Conservation (phyloP, 768 basidiomycete species). For the Auriscalpium vulgare region DNA sequence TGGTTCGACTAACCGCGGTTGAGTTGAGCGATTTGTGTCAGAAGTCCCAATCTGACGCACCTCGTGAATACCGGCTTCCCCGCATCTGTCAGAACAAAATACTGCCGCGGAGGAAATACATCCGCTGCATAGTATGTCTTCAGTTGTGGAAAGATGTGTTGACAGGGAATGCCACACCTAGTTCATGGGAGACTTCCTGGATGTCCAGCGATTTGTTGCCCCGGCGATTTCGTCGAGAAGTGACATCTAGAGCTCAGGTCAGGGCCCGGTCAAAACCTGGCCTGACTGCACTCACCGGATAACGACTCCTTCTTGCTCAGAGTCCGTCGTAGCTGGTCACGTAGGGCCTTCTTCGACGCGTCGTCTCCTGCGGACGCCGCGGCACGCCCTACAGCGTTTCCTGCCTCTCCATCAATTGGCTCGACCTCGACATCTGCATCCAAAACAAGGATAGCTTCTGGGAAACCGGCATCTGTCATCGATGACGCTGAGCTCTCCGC, state of each 20-base stretch:
- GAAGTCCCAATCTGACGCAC: slow-evolving; percentile 29
- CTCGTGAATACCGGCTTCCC: slow-evolving; percentile 96
- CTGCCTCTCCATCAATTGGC: slow-evolving; percentile 45
- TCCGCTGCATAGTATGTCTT: slow-evolving; percentile 11
- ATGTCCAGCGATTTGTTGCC: slow-evolving; percentile 9
- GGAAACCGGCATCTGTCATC: slow-evolving; percentile 54
- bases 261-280: background rate
- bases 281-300: slow-evolving; percentile 31
- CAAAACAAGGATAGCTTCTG: slow-evolving; percentile 61
- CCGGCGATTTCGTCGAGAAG: slow-evolving; percentile 12
- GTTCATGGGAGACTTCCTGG: slow-evolving; percentile 13
- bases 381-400: slow-evolving; percentile 37
- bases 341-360: slow-evolving; percentile 52
- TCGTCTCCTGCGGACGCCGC: slow-evolving; percentile 38
- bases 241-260: slow-evolving; percentile 1
- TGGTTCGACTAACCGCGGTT: slow-evolving; percentile 34
- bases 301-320: slow-evolving; percentile 44
- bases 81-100: slow-evolving; percentile 90
- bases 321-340: slow-evolving; percentile 66
- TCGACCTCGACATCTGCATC: slow-evolving; percentile 62
- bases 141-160: background rate
- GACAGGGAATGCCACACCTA: background rate
- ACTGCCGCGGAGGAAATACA: slow-evolving; percentile 55
- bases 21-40: background rate
- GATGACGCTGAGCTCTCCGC: slow-evolving; percentile 51